Evolutionary conservation across 2,329 filamentous ascomycete species (phyloP).

Genomic region (Diplodia sapinea): DNA sequence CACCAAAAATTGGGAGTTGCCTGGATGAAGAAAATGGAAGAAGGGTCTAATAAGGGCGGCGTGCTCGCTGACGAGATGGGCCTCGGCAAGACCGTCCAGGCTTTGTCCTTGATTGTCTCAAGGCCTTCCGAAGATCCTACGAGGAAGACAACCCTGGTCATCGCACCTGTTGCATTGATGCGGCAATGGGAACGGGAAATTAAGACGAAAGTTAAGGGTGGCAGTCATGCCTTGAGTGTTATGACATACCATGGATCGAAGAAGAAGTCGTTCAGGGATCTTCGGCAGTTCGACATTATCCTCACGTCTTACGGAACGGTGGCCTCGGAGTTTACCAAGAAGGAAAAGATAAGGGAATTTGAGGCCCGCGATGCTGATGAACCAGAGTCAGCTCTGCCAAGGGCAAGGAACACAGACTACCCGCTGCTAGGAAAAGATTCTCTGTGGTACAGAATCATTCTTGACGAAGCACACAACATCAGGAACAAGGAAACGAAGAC

Average conservation of each 20-base stretch:
- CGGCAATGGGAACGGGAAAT: constrained; percentile 88
- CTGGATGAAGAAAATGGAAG: constrained; percentile 78
- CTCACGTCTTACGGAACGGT: constrained; percentile 80
- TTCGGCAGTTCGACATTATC: constrained; percentile 74
- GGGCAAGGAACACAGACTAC: constrained; percentile 66
- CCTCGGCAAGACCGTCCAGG: constrained; percentile 82
- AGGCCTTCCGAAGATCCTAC: constrained; percentile 65
- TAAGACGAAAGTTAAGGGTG: constrained; percentile 66
- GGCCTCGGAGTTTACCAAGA: constrained; percentile 37
- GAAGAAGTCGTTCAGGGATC: constrained; percentile 62
- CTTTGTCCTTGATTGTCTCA: constrained; percentile 75
- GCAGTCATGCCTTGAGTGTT: constrained; percentile 64
- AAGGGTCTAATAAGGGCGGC: constrained; percentile 72
- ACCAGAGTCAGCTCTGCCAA: constrained; percentile 88
- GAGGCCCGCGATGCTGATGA: constrained; percentile 84
- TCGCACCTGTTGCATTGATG: constrained; percentile 79
- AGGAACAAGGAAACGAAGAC: constrained; percentile 73
- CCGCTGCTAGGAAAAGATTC: constrained; percentile 63
- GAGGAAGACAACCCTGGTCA: constrained; percentile 77
- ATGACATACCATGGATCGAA: constrained; percentile 71
- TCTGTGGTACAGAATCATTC: constrained; percentile 71
- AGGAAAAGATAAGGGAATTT: constrained; percentile 68
- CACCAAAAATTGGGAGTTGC: constrained; percentile 80
- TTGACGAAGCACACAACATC: constrained; percentile 82
- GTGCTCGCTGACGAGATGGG: constrained; percentile 77